Percentiles rank a stretch among this genome's conserved stretches.
Conservation (phyloP, 139 green algal species). For the Pleodorina starrii region DNA sequence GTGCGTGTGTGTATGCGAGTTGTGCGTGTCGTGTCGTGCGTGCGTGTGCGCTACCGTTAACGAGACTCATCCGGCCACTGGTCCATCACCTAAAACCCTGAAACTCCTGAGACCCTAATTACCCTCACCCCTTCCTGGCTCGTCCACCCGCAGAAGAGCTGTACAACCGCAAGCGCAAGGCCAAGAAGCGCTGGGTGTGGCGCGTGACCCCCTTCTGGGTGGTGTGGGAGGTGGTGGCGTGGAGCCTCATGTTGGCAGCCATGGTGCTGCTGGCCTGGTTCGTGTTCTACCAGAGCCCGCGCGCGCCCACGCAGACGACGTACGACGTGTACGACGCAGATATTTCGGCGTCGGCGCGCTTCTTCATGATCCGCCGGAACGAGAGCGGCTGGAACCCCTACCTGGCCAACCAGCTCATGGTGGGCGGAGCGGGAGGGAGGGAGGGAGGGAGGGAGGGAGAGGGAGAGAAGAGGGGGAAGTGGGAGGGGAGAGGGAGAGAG, state of each 20-base stretch:
- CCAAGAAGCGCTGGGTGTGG: conserved; percentile 34
- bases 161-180: conserved; percentile 51
- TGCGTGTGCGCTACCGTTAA: too few species aligned
- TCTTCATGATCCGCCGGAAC: conserved; percentile 49
- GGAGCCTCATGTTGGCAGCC: conserved; percentile 27
- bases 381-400: conserved; percentile 38
- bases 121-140: too few species aligned
- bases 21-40: too few species aligned
- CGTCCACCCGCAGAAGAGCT: conserved; percentile 33
- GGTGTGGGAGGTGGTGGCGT: conserved; percentile 43
- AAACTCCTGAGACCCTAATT: too few species aligned
- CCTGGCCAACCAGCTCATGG: conserved; percentile 26
- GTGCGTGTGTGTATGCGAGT: too few species aligned
- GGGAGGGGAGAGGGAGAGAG: too few species aligned
- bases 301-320: conserved; percentile 15
- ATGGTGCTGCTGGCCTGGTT: conserved; percentile 50
- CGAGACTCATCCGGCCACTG: too few species aligned
- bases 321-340: conserved; percentile 63
- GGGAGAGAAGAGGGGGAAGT: too few species aligned
- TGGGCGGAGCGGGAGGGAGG: background rate
- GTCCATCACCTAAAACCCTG: too few species aligned
- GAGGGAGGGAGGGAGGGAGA: background rate
- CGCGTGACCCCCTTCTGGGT: conserved; percentile 55
- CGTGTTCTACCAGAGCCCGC: conserved; percentile 52
- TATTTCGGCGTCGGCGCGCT: conserved; percentile 23